Conservation (phyloP, 192 early-diverging fungal genomes). For the Entomortierella parvispora region DNA sequence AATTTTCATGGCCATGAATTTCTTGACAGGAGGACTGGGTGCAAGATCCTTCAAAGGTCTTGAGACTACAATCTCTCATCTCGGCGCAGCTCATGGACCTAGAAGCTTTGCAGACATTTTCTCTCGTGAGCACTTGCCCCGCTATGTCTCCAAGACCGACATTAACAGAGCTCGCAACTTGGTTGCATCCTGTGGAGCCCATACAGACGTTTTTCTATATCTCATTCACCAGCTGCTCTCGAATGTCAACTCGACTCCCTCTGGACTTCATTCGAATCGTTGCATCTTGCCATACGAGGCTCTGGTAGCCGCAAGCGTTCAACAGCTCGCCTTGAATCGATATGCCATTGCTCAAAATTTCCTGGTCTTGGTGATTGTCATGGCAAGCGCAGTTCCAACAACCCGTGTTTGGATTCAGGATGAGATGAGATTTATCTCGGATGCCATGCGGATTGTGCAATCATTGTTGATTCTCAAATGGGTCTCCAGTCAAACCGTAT, state of each 20-base stretch:
- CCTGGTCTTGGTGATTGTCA: constrained; percentile 21
- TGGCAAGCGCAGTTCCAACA: constrained; percentile 22
- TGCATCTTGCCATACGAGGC: constrained; percentile 40
- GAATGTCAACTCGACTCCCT: constrained; percentile 16
- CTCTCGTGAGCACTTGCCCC: constrained; percentile 19
- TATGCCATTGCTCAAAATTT: constrained; percentile 40
- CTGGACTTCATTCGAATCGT: constrained; percentile 13
- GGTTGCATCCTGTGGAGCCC: constrained; percentile 15
- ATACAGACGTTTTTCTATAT: constrained; percentile 19
- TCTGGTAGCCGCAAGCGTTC: constrained; percentile 29
- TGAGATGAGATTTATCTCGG: constrained; percentile 25
- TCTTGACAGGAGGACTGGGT: constrained; percentile 17
- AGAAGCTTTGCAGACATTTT: constrained; percentile 33
- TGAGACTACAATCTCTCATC: constrained; percentile 18
- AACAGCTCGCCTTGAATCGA: constrained; percentile 26
- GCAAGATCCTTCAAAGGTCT: constrained; percentile 20
- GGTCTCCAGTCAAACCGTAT: constrained; percentile 29
- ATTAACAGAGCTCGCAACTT: constrained; percentile 45
- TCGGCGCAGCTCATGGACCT: constrained; percentile 24
- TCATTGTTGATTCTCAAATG: constrained; percentile 35
- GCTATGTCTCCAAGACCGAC: constrained; percentile 30
- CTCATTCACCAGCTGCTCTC: constrained; percentile 19
- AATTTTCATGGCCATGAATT: constrained; percentile 29
- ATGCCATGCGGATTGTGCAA: constrained; percentile 22
- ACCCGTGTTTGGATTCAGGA: constrained; percentile 25